A percentile compares a stretch with the other conserved stretches of the same genome.
These are phyloP conservation scores for Mrakiaceae sp. DNA, from an alignment of 1,284 basidiomycete genomes.

Conservation along the genomic window DNA sequence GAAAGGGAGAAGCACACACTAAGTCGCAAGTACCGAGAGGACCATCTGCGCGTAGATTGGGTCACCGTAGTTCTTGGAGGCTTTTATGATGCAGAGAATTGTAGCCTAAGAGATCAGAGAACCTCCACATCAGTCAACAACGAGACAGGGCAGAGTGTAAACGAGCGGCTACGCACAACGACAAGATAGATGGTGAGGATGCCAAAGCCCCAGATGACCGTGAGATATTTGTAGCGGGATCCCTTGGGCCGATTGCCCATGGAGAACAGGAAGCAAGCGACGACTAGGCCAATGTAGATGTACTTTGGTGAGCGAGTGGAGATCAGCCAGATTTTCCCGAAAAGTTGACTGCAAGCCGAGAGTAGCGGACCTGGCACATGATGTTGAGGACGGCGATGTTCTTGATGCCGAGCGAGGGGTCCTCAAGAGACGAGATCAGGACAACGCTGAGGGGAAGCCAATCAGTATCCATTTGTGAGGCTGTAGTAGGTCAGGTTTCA, in stretches of 20 bases:
- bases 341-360: not conserved
- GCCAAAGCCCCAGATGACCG: conserved; percentile 64
- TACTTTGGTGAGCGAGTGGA: conserved; percentile 44
- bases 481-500: not conserved
- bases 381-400: conserved; percentile 69
- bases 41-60: conserved; percentile 63
- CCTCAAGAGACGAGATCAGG: conserved; percentile 77
- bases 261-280: conserved; percentile 83
- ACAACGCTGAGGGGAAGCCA: conserved; percentile 46
- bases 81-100: conserved; percentile 59
- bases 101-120: conserved; percentile 24
- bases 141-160: not conserved
- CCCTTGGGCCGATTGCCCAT: conserved; percentile 94
- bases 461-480: conserved; percentile 2
- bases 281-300: conserved; percentile 67
- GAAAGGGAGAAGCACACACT: conserved; percentile 55
- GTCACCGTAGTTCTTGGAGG: conserved; percentile 47
- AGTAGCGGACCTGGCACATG: conserved; percentile 50
- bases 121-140: too few relatives aligned
- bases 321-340: conserved; percentile 9
- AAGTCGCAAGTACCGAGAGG: conserved; percentile 73
- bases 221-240: conserved; percentile 75
- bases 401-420: conserved; percentile 53
- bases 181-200: conserved; percentile 71
- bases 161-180: conserved; percentile 19